Conservation (phyloP, 148 eudicot genomes). For the Arctostaphylos glauca region DNA sequence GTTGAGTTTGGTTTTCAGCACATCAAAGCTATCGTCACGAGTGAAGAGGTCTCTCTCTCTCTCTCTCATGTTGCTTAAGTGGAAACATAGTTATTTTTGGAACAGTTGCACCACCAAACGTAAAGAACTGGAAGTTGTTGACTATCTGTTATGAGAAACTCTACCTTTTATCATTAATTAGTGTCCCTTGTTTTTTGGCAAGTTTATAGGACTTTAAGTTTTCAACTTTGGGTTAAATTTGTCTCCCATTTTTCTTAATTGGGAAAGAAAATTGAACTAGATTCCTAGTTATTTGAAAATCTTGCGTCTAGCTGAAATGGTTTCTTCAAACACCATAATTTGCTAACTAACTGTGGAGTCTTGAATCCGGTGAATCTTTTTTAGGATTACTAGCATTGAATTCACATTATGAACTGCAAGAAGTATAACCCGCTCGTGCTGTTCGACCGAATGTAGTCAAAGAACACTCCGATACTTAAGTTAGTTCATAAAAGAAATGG, state of each 20-base stretch:
- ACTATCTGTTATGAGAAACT: not conserved
- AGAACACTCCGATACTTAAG: too few species aligned
- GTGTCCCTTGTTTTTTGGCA: not conserved
- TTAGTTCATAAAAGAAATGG: too few species aligned
- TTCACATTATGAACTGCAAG: too few species aligned
- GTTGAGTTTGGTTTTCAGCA: constrained; percentile 46
- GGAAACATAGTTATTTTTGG: too few species aligned
- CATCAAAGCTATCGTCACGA: constrained; percentile 81
- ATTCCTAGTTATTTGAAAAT: not conserved
- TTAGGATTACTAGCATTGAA: too few species aligned
- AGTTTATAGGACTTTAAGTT: not conserved
- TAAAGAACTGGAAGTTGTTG: not conserved
- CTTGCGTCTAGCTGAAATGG: not conserved
- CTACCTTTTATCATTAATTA: not conserved
- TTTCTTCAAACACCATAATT: not conserved
- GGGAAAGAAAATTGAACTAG: not conserved
- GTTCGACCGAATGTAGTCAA: too few species aligned
- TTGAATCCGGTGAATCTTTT: too few species aligned
- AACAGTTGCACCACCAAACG: not conserved
- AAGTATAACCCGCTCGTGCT: too few species aligned
- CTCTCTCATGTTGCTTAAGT: too few species aligned
- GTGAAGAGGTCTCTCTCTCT: constrained; percentile 61
- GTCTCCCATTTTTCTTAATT: not conserved
- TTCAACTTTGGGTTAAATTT: not conserved
- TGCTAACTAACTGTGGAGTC: too few species aligned